Percentiles rank a stretch among this genome's conserved stretches.
Evolutionary conservation across 768 basidiomycete species (phyloP).

Genomic region (Leucosporidium scottii): DNA sequence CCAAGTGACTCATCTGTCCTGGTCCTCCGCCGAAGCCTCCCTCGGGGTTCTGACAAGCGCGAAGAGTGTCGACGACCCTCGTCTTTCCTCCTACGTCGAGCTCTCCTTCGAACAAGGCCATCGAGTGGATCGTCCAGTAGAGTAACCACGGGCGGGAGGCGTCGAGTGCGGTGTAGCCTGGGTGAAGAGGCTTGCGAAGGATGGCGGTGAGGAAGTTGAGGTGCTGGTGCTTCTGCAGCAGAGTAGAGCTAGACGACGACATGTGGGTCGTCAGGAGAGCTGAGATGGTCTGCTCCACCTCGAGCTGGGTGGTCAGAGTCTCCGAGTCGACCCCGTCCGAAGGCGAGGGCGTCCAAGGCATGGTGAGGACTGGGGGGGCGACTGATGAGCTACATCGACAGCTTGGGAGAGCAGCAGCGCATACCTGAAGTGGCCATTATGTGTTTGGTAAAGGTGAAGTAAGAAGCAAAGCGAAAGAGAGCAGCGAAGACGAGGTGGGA

Average conservation of each 20-base stretch:
- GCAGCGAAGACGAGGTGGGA: too few species aligned
- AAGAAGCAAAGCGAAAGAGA: too few species aligned
- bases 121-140: slow-evolving; percentile 84
- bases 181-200: slow-evolving; percentile 65
- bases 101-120: slow-evolving; percentile 49
- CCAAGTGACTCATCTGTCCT: slow-evolving; percentile 74
- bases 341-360: slow-evolving; percentile 21
- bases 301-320: slow-evolving; percentile 15
- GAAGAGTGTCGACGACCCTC: slow-evolving; percentile 63
- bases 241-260: background rate
- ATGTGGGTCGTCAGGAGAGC: slow-evolving; percentile 10
- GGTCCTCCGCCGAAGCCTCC: slow-evolving; percentile 93
- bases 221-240: slow-evolving; percentile 9
- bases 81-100: slow-evolving; percentile 13
- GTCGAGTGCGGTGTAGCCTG: slow-evolving; percentile 73
- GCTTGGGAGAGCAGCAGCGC: background rate
- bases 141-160: slow-evolving; percentile 92
- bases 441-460: too few species aligned
- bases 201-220: slow-evolving; percentile 62
- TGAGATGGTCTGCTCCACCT: slow-evolving; percentile 22
- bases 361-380: slow-evolving; percentile 21
- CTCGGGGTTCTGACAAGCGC: slow-evolving; percentile 71
- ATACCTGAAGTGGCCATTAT: background rate
- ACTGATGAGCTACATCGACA: background rate
- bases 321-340: slow-evolving; percentile 18